Evolutionary conservation across 768 basidiomycete genomes (phyloP).

Genomic region (Dacryopinax spathularia): DNA sequence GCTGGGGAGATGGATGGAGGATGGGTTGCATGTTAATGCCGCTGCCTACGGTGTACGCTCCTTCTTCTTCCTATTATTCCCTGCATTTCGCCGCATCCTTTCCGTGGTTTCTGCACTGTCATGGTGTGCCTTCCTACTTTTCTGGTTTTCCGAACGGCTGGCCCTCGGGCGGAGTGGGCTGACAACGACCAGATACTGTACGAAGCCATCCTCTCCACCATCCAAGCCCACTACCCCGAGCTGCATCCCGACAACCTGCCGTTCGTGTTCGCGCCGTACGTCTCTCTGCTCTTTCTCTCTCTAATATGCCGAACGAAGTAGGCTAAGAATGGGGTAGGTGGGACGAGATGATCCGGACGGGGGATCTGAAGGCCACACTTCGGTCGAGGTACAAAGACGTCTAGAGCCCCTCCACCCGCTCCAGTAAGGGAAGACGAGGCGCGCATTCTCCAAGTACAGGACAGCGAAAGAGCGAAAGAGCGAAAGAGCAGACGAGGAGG

Average conservation of each 20-base stretch:
- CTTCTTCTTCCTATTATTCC: background rate
- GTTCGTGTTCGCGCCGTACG: constrained; percentile 47
- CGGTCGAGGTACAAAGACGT: background rate
- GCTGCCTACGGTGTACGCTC: constrained; percentile 54
- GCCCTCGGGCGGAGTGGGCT: too few relatives aligned
- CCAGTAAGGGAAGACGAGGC: too few relatives aligned
- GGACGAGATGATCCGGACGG: background rate
- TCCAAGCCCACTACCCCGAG: constrained; percentile 47
- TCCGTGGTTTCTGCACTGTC: too few relatives aligned
- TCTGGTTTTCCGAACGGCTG: too few relatives aligned
- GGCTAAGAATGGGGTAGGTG: too few relatives aligned
- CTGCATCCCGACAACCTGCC: constrained; percentile 50
- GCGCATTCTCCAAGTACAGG: too few relatives aligned
- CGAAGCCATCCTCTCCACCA: constrained; percentile 42
- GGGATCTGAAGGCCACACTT: background rate
- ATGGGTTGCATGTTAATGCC: constrained; percentile 71
- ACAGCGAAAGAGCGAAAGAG: too few relatives aligned
- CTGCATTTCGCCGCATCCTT: background rate
- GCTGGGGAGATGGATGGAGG: constrained; percentile 41
- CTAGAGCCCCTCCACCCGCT: background rate
- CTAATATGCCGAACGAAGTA: too few relatives aligned
- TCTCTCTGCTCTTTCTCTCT: too few relatives aligned
- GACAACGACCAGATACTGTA: constrained; percentile 43
- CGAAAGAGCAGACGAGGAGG: too few relatives aligned
- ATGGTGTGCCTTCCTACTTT: too few relatives aligned